A percentile compares a stretch with the other conserved stretches of the same genome.
Conservation (phyloP, 441 rosid species). For the Bocquillonia castaneifolia region DNA sequence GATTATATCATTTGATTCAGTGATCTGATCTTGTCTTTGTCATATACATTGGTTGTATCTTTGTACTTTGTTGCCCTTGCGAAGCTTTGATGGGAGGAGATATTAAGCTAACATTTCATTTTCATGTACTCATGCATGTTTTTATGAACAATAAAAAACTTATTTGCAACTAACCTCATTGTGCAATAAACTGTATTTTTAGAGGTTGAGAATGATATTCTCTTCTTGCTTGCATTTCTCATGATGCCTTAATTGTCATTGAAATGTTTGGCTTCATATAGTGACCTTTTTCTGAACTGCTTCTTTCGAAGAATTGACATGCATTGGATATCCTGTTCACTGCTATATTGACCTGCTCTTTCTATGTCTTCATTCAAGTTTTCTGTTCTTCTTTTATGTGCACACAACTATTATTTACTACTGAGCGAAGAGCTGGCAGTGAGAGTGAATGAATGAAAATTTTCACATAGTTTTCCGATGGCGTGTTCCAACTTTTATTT, state of each 20-base stretch:
- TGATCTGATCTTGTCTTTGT: background rate
- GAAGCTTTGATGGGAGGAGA: background rate
- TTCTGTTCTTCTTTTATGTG: too few species aligned
- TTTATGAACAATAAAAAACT: background rate
- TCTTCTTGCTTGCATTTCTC: too few species aligned
- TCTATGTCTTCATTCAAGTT: too few species aligned
- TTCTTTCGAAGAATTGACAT: background rate
- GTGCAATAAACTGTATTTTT: background rate
- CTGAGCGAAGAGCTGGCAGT: too few species aligned
- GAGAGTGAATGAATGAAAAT: too few species aligned
- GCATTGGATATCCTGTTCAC: background rate
- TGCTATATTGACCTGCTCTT: too few species aligned
- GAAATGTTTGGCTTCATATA: background rate
- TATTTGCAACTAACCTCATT: background rate
- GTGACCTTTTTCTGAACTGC: background rate
- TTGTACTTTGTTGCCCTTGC: background rate
- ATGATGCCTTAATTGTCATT: background rate
- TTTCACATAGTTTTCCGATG: too few species aligned
- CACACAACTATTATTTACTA: too few species aligned
- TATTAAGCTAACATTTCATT: background rate
- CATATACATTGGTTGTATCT: background rate
- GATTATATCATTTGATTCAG: conserved; percentile 64
- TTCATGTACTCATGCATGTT: background rate
- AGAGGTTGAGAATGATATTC: too few species aligned
- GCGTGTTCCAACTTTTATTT: too few species aligned